These are phyloP conservation scores for Diaporthe eres DNA, from an alignment of 2,329 filamentous ascomycete genomes.

Conservation along the genomic window DNA sequence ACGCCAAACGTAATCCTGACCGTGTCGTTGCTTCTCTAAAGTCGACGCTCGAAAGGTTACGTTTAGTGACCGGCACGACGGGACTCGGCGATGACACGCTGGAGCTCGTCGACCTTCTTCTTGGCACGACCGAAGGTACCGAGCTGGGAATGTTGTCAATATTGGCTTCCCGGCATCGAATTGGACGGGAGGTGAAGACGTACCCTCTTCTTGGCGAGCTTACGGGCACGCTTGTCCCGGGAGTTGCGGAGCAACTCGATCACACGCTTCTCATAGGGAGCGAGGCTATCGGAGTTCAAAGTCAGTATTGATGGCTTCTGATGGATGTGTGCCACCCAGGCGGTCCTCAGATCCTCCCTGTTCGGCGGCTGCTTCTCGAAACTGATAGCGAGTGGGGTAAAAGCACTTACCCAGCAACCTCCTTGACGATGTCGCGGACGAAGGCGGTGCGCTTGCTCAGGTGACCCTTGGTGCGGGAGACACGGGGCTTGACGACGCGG, in stretches of 20 bases:
- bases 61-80: slow-evolving; percentile 76
- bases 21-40: slow-evolving; percentile 34
- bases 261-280: slow-evolving; percentile 97
- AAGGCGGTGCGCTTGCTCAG: slow-evolving; percentile 97
- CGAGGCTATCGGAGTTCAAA: slow-evolving; percentile 69
- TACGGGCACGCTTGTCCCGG: slow-evolving; percentile 99
- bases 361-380: background rate
- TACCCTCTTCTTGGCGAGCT: slow-evolving; percentile 99
- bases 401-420: slow-evolving; percentile 88
- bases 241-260: slow-evolving; percentile 99
- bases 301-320: slow-evolving; percentile 37
- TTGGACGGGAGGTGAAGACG: slow-evolving; percentile 54
- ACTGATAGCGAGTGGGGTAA: background rate
- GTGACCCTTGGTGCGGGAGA: slow-evolving; percentile 93
- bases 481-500: slow-evolving; percentile 82
- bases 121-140: slow-evolving; percentile 99
- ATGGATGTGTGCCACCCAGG: background rate
- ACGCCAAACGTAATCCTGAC: slow-evolving; percentile 33
- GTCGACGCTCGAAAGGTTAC: slow-evolving; percentile 32
- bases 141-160: slow-evolving; percentile 72
- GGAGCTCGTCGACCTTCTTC: slow-evolving; percentile 99
- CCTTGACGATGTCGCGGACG: slow-evolving; percentile 97
- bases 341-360: background rate
- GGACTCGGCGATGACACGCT: slow-evolving; percentile 96
- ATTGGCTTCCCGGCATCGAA: background rate